Evolutionary conservation across 805 yeast species (phyloP), one percentile per base, ranked within the genome.

Genomic region (Kazachstania martiniae): DNA sequence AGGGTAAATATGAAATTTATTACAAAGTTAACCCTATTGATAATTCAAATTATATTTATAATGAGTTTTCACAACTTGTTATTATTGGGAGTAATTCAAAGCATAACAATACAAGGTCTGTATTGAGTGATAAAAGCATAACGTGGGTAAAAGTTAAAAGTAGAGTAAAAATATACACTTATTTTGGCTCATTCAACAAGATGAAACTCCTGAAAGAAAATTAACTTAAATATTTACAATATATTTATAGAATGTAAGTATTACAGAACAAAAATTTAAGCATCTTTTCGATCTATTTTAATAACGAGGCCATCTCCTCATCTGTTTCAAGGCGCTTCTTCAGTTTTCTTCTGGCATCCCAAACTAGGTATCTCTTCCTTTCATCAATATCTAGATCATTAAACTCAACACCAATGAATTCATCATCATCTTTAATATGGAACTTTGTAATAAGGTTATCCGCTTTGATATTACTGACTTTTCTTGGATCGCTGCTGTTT

Each of bases 301-400:
- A 4, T 28, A 30, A 23, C 8, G 36, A 25, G 5, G 22, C 27
- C 14, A 41, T 32, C 19, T 40, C 35, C 10, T 33, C 25, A 30
- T 48, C 51, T 5, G 28, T 33, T 14, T 36, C 34, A 17, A 49
- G 21, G 9, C 33, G 29, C 25, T 39, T 37, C 34, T 61, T 71
- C 53, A 84, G 60, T 49, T 77, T 68, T 42, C 63, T 56, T 42
- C 86, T 68, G 1, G 86, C 84, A 35, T 65, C 62, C 49, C 71
- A 51, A 26, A 79, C 66, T 77, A 80, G 67, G 24, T 37, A 45
- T 31, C 42, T 47, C 39, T 54, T 53, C 21, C 58, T 51, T 17
- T 50, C 53, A 16, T 44, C 43, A 12, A 51, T 41, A 34, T 47
- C 49, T 19, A 45, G 32, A 15, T 38, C 48, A 17, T 32, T 33